Base-by-base conservation (phyloP, 1,284 basidiomycete genomes). In the Ustilago vetiveriae region DNA sequence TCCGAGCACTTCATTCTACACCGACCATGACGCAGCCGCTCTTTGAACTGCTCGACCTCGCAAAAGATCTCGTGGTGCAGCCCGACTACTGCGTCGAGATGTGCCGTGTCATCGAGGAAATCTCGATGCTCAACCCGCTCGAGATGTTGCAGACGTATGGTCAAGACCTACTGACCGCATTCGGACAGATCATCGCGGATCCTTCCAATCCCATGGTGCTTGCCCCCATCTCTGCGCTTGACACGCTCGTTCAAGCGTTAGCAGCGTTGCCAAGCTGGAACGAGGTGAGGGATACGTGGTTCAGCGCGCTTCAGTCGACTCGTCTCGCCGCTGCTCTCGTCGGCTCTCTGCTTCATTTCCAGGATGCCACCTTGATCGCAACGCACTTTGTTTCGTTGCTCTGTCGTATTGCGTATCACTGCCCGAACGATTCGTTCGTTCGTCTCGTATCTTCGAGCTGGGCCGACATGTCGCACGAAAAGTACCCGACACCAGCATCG, bases 61-160 rank as follows among this genome's bases (percentile, higher is more conserved):
- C 72, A 9, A 66, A 70, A 14, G 41, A 69, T 16, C 45, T 77
- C 14, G 47, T 81, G 6, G 62, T 60, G 16, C 64, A 75, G 59
- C 78, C 79, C 1, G 80, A 82, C 49, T 76, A 68, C 44, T 63
- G 68, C 36, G 58, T 76, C 56, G 75, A 80, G 24, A 67, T 74
- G 39, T 80, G 79, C 40, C 69, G 73, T 9, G 64, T 78, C 2
- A 46, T 76, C 24, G 76, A 77, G 32, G 78, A 78, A 42, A 62
- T 57, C 10, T 67, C 70, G 27, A 66, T 79, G 49, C 66, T 82
- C 23, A 73, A 59, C 27, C 78, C 79, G 27, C 44, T 58, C 35
- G 74, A 77, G 39, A 53, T 72, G 45, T 57, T 74, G 4, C 59
- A 74, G 57, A 58, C 59, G 5, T 66, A 75, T 40, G 80, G 73